These are phyloP conservation scores for Cadophora gregata DNA, from an alignment of 2,329 filamentous ascomycete species.

Conservation along the genomic window DNA sequence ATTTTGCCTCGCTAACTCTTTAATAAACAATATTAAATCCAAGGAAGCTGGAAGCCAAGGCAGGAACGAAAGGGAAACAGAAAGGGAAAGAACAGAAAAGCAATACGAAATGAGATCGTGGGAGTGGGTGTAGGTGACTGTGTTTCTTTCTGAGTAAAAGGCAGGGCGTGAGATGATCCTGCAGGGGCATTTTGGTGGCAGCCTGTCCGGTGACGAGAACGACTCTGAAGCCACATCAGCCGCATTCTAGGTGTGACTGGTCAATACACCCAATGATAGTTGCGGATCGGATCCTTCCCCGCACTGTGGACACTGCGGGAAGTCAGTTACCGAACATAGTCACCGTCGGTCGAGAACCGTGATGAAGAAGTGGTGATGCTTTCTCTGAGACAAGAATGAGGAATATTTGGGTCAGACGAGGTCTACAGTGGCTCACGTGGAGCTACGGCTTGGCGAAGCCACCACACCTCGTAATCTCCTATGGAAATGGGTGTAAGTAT, in stretches of 20 bases:
- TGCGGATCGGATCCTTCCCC: conserved; percentile 23
- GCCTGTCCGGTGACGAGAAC: conserved; percentile 35
- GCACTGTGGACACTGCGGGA: conserved; percentile 3
- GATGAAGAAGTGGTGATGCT: conserved; percentile 9
- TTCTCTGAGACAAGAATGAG: conserved; percentile 4
- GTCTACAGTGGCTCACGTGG: background rate
- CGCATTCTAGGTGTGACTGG: conserved; percentile 33
- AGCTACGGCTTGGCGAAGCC: conserved; percentile 7
- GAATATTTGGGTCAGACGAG: conserved; percentile 4
- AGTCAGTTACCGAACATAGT: conserved; percentile 21
- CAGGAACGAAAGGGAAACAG: conserved; percentile 51
- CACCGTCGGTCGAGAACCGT: conserved; percentile 22
- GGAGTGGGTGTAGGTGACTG: conserved; percentile 17
- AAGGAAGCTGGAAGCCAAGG: background rate
- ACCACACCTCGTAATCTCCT: conserved; percentile 9
- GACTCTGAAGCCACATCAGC: conserved; percentile 32
- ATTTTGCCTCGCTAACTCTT: conserved; percentile 22
- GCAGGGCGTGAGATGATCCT: conserved; percentile 10
- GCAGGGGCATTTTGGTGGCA: conserved; percentile 20
- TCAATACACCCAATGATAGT: conserved; percentile 21
- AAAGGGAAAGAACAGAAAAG: conserved; percentile 17
- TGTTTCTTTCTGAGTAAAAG: background rate
- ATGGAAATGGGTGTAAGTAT: background rate
- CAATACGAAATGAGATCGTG: background rate
- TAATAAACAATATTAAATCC: background rate